Percentiles rank a stretch among this genome's conserved stretches.
These are phyloP conservation scores for Mrakiaceae sp. DNA, from an alignment of 1,284 basidiomycete genomes.

Conservation along the genomic window DNA sequence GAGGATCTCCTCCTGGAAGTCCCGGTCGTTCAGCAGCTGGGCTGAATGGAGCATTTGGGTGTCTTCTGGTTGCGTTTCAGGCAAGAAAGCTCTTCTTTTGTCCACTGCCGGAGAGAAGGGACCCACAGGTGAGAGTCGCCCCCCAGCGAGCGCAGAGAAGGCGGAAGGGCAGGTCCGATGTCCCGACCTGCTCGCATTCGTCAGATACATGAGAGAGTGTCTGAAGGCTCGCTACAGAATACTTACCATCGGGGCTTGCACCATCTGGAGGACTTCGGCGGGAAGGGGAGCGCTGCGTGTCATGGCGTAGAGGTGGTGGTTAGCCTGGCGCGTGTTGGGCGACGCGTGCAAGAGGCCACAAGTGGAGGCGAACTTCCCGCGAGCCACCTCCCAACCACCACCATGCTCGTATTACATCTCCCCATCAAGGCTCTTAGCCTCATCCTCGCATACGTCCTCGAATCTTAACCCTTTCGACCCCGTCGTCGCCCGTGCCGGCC, in stretches of 20 bases:
- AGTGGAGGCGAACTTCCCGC: too few relatives aligned
- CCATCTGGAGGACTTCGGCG: conserved; percentile 1
- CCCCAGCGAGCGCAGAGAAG: conserved; percentile 47
- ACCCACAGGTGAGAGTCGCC: conserved; percentile 43
- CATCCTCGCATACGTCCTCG: too few relatives aligned
- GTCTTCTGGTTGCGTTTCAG: conserved; percentile 23
- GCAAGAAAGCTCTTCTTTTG: background rate
- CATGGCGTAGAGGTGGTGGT: too few relatives aligned
- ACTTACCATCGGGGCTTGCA: conserved; percentile 13
- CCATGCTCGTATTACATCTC: too few relatives aligned
- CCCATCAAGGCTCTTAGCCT: too few relatives aligned
- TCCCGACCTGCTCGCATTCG: conserved; percentile 1
- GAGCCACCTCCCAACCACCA: too few relatives aligned
- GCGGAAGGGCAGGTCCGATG: conserved; percentile 56
- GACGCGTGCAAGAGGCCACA: too few relatives aligned
- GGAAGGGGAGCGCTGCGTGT: background rate
- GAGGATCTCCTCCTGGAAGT: conserved; percentile 50
- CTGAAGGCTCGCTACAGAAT: background rate
- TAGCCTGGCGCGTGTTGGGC: too few relatives aligned
- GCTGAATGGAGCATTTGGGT: conserved; percentile 60
- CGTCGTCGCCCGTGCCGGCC: too few relatives aligned
- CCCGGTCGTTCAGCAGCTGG: conserved; percentile 45
- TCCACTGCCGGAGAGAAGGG: background rate
- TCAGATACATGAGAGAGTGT: too few relatives aligned
- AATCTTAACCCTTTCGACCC: too few relatives aligned